Evolutionary conservation across 2,329 filamentous ascomycete species (phyloP), one percentile per base, ranked within the genome.

Genomic region (Neoascochyta sp.): DNA sequence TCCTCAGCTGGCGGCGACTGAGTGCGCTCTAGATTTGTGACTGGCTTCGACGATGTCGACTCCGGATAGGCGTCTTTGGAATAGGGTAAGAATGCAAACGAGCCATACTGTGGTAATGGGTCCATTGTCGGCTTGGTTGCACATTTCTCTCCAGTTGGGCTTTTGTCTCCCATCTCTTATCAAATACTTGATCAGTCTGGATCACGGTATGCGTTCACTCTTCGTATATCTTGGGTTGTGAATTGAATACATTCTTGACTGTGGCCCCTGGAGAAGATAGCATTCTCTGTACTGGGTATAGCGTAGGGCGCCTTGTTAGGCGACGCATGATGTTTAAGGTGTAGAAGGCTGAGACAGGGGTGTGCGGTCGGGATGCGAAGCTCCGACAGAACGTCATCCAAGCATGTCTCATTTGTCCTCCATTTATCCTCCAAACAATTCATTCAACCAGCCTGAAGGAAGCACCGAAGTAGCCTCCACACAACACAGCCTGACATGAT

Each of bases 81-180:
- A 25, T 45, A 44, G 10, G 33, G 32, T 3, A 50, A 29, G 24
- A 49, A 51, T 5, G 35, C 34, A 27, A 45, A 34, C 16, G 40
- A 27, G 14, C 11, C 24, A 18, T 41, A 34, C 14, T 50, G 32
- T 8, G 32, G 28, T 1, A 50, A 29, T 12, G 35, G 36, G 18
- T 42, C 30, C 34, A 52, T 46, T 3, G 10, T 15, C 18, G 16
- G 16, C 17, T 22, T 22, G 20, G 20, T 22, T 9, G 10, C 18
- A 20, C n/a, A n/a, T n/a, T n/a, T n/a, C n/a, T n/a, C n/a, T n/a
- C n/a, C n/a, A n/a, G n/a, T n/a, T n/a, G n/a, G n/a, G n/a, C n/a
- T n/a, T n/a, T n/a, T n/a, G n/a, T n/a, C n/a, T n/a, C n/a, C n/a
- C n/a, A n/a, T n/a, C n/a, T n/a, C n/a, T n/a, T n/a, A n/a, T 10